Evolutionary conservation across 352 stramenopile species (phyloP).

Genomic region (Pythium chondricola): DNA sequence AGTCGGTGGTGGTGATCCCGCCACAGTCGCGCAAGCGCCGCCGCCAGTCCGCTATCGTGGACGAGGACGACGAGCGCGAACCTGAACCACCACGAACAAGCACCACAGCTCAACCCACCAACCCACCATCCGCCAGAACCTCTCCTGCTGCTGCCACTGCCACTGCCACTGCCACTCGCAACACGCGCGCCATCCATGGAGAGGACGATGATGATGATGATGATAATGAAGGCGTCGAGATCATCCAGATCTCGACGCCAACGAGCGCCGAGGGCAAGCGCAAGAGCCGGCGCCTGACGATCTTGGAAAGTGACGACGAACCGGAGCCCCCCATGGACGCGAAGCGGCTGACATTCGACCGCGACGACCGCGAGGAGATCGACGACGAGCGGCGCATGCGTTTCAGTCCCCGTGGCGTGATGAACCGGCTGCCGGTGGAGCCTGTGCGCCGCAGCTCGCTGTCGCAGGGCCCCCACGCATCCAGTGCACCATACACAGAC

Average conservation of each 20-base stretch:
- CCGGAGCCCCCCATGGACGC: no score
- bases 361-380: conserved; percentile 1
- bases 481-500: no score
- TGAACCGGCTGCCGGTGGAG: conserved; percentile 9
- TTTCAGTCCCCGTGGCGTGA: background rate
- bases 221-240: conserved; percentile 51
- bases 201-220: conserved; percentile 24
- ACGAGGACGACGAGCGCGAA: conserved; percentile 50
- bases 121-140: background rate
- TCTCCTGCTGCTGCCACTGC: background rate
- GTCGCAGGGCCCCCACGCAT: no score
- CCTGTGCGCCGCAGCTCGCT: conserved; percentile 11
- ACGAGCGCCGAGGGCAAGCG: conserved; percentile 15
- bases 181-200: conserved; percentile 2
- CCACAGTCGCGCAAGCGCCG: conserved; percentile 58
- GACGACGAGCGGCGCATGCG: background rate
- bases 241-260: conserved; percentile 31
- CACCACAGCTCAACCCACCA: background rate
- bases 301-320: conserved; percentile 67
- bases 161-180: background rate
- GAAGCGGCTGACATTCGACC: background rate
- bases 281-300: conserved; percentile 27
- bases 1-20: conserved; percentile 47
- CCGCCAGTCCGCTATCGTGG: conserved; percentile 42
- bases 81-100: background rate